Percentiles rank a stretch among this genome's conserved stretches.
phyloP scores from a whole-genome alignment of 345 rosid genomes.

The Aquilaria malaccensis region DNA sequence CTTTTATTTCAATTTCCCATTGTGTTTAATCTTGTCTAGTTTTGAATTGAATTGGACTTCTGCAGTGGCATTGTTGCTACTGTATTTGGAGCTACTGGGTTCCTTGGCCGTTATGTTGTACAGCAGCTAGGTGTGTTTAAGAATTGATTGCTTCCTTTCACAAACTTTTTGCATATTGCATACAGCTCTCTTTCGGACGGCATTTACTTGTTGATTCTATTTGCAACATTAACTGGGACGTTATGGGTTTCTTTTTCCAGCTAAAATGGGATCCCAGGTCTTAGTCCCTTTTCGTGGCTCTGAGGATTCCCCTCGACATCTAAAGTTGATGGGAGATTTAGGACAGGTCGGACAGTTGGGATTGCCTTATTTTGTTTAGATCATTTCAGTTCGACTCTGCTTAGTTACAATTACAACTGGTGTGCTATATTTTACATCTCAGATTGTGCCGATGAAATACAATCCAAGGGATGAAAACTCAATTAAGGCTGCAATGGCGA shows the following conservation, averaged over 20 bases:
- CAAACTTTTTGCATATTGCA: neutral
- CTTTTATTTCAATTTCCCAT: neutral
- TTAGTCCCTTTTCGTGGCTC: slow-evolving; percentile 95
- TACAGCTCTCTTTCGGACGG: no score
- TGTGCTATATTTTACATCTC: slow-evolving; percentile 18
- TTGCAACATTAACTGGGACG: neutral
- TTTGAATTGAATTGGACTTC: neutral
- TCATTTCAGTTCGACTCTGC: neutral
- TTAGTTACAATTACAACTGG: neutral
- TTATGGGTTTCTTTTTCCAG: slow-evolving; percentile 25
- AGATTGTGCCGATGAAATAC: slow-evolving; percentile 94
- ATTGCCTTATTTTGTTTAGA: neutral
- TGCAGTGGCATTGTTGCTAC: slow-evolving; percentile 91
- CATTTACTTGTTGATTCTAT: no score
- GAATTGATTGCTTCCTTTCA: neutral
- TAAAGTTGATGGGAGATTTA: slow-evolving; percentile 98
- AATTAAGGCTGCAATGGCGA: slow-evolving; percentile 96
- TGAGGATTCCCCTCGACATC: slow-evolving; percentile 88
- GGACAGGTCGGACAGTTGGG: slow-evolving; percentile 58
- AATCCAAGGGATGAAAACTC: slow-evolving; percentile 90
- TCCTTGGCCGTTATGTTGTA: slow-evolving; percentile 97
- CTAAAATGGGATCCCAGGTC: slow-evolving; percentile 96
- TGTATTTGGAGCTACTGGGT: slow-evolving; percentile 97
- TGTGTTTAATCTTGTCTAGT: neutral
- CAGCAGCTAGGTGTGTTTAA: slow-evolving; percentile 86